A percentile compares a stretch with the other conserved stretches of the same genome.
phyloP scores from a whole-genome alignment of 352 stramenopile genomes.

The Globisporangium sylvaticum region DNA sequence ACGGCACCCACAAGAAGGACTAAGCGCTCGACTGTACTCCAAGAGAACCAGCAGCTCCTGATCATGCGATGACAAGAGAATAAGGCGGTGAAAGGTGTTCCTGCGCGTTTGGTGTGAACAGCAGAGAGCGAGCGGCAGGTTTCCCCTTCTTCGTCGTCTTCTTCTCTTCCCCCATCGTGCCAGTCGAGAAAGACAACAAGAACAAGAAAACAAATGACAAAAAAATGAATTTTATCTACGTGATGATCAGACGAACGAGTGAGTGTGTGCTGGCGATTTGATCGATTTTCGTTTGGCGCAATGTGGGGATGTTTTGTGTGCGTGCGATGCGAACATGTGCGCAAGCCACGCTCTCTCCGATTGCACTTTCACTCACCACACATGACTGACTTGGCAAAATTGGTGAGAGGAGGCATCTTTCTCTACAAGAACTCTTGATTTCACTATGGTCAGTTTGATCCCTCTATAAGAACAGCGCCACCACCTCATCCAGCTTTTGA shows the following conservation, averaged over 20 bases:
- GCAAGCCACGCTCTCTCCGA: background rate
- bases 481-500: background rate
- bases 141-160: background rate
- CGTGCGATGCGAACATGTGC: too few relatives aligned
- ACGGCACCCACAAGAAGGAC: conserved; percentile 63
- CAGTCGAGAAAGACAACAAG: background rate
- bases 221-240: conserved; percentile 2
- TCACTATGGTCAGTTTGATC: background rate
- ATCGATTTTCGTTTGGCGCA: background rate
- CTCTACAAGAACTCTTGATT: conserved; percentile 24
- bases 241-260: conserved; percentile 1
- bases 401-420: conserved; percentile 17
- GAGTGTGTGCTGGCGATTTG: background rate
- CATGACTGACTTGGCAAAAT: background rate
- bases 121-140: background rate
- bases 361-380: background rate
- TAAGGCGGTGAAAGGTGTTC: background rate
- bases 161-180: background rate
- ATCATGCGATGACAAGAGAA: background rate
- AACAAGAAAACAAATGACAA: conserved; percentile 2
- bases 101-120: background rate
- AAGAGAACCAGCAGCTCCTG: background rate
- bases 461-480: conserved; percentile 1
- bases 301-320: background rate
- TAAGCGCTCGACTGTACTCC: too few relatives aligned